Percentiles rank a stretch among this genome's conserved stretches.
Evolutionary conservation across 306 rosid genomes (phyloP).

Genomic region (Purshia tridentata): DNA sequence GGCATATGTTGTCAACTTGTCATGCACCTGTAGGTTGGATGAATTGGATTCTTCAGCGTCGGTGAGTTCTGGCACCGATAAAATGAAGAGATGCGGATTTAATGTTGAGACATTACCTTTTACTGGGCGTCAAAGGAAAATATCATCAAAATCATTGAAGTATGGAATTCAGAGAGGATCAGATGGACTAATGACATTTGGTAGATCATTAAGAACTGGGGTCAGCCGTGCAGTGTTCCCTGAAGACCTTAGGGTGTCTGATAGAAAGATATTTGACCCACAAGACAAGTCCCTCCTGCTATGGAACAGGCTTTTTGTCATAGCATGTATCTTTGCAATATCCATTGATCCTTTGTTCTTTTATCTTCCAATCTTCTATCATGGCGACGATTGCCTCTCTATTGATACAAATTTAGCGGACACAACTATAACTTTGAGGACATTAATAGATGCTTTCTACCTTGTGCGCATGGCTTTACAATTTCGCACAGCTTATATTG

Average conservation of each 20-base stretch:
- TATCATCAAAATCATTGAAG: constrained; percentile 51
- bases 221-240: constrained; percentile 67
- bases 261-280: constrained; percentile 68
- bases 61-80: constrained; percentile 31
- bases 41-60: constrained; percentile 55
- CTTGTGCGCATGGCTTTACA: constrained; percentile 69
- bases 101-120: constrained; percentile 46
- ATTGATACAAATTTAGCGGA: constrained; percentile 59
- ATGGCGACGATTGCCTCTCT: constrained; percentile 59
- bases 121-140: constrained; percentile 38
- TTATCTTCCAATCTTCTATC: constrained; percentile 77
- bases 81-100: constrained; percentile 55
- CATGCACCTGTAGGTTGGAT: constrained; percentile 57
- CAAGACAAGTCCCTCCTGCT: constrained; percentile 73
- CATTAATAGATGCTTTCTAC: constrained; percentile 56
- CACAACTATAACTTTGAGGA: constrained; percentile 43
- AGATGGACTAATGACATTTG: constrained; percentile 69
- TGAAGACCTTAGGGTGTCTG: constrained; percentile 73
- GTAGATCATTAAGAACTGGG: constrained; percentile 61
- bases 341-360: constrained; percentile 86
- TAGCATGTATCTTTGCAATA: constrained; percentile 70
- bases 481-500: constrained; percentile 82
- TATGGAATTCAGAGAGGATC: constrained; percentile 59
- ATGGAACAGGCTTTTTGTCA: constrained; percentile 82
- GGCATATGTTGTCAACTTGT: constrained; percentile 17